Percentiles rank a stretch among this genome's conserved stretches.
These are phyloP conservation scores for Coniosporium uncinatum DNA, from an alignment of 2,329 filamentous ascomycete species.

Conservation along the genomic window DNA sequence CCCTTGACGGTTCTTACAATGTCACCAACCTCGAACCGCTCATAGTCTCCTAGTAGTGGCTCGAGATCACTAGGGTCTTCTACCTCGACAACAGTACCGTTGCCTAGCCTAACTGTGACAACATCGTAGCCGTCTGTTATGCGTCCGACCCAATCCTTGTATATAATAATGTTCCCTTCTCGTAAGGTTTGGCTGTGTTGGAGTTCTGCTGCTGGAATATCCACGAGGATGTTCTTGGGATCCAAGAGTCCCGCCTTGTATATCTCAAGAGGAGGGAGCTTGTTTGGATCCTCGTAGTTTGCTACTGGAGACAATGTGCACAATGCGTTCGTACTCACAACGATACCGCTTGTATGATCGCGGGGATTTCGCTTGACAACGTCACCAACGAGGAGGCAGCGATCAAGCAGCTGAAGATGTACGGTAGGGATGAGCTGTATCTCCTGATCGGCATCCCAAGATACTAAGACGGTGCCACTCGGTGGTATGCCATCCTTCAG, in stretches of 20 bases:
- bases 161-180: slow-evolving; percentile 16
- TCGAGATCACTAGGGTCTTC: slow-evolving; percentile 35
- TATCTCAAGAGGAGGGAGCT: not conserved
- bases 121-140: slow-evolving; percentile 43
- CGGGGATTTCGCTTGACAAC: slow-evolving; percentile 4
- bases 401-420: slow-evolving; percentile 4
- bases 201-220: slow-evolving; percentile 6
- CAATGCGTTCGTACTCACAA: not conserved
- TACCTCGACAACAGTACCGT: slow-evolving; percentile 48
- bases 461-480: slow-evolving; percentile 5
- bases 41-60: slow-evolving; percentile 11
- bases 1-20: slow-evolving; percentile 44
- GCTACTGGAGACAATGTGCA: slow-evolving; percentile 1
- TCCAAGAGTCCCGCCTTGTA: not conserved
- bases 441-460: slow-evolving; percentile 3
- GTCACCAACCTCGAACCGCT: slow-evolving; percentile 33
- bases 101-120: slow-evolving; percentile 42
- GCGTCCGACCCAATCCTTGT: slow-evolving; percentile 45
- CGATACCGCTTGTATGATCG: slow-evolving; percentile 4
- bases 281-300: not conserved
- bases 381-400: slow-evolving; percentile 6
- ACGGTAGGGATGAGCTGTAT: slow-evolving; percentile 4
- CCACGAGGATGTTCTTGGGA: not conserved
- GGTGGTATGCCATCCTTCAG: slow-evolving; percentile 7
- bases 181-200: slow-evolving; percentile 16